Conservation (phyloP, 176 grass and related monocot genomes). For the Musa troglodytarum region DNA sequence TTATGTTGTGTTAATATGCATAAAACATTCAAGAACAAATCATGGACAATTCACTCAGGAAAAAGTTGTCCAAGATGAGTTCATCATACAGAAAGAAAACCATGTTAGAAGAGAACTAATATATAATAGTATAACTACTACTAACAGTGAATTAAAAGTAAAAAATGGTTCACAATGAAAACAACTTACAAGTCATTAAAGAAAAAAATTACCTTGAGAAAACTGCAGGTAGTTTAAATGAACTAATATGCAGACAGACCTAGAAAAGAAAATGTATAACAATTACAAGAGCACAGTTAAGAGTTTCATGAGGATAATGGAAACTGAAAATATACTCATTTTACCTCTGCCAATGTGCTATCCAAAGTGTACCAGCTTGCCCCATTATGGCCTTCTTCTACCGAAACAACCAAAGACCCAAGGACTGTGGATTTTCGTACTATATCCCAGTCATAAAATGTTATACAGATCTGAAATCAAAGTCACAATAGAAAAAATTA, state of each 20-base stretch:
- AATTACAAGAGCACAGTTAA: background rate
- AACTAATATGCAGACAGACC: constrained; percentile 60
- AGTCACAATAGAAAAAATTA: constrained; percentile 8
- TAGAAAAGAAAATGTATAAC: constrained; percentile 31
- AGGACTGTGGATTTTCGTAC: constrained; percentile 74
- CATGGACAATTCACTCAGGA: no score
- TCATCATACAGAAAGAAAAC: no score
- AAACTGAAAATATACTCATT: background rate
- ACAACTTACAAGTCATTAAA: background rate
- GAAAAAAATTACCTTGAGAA: constrained; percentile 50
- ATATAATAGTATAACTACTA: background rate
- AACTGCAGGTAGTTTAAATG: constrained; percentile 38
- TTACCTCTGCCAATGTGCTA: constrained; percentile 68
- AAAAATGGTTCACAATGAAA: background rate
- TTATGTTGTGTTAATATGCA: no score
- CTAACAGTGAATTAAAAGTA: background rate
- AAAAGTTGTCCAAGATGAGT: no score
- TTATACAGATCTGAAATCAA: constrained; percentile 42
- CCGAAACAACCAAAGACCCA: constrained; percentile 53
- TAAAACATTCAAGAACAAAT: no score
- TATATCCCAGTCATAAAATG: constrained; percentile 84
- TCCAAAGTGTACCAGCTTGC: constrained; percentile 82
- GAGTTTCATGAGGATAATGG: background rate
- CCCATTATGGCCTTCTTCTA: constrained; percentile 53
- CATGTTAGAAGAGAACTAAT: background rate